Evolutionary conservation across 1,284 basidiomycete species (phyloP), one percentile per base, ranked within the genome.

Genomic region (Heterobasidion irregulare): DNA sequence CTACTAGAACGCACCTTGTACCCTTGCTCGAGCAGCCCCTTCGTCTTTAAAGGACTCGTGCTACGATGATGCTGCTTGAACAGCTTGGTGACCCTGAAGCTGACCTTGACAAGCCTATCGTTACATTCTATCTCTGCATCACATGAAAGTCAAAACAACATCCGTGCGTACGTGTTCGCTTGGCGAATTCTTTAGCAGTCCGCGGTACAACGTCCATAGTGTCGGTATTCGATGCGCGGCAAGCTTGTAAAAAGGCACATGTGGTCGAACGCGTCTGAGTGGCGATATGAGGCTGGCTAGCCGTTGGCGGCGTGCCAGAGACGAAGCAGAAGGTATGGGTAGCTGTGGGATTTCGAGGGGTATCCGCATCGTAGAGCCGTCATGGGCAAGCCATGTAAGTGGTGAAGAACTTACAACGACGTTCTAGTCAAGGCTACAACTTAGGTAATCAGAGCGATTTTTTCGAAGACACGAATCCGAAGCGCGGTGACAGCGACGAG

Each of bases 211-310:
- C 0, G 75, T 66, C 82, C 84, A 84, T 65, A 86, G 67, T 0
- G 89, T 92, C 2, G 92, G 91, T 34, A 84, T 69, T 32, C 84
- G 80, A 66, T 95, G 93, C 0, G 81, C 82, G 0, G 75, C 72
- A 45, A 93, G 82, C 50, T 78, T 66, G 64, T 78, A 92, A 66
- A 94, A 92, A 6, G 88, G 83, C 3, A 80, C 74, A 13, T 75
- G 72, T 8, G 86, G 80, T n/a, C 80, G 75, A 2, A 81, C 15
- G 36, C 46, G 34, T 33, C 16, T 48, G 32, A 50, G 48, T 12
- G 48, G 48, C 15, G 48, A 50, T 10, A 50, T 50, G 34, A 36
- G 19, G n/a, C 26, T 15, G 13, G 48, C 48, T 9, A 50, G 10
- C 12, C 34, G 48, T 33, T 36, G 12, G 26, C 48, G 48, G 34